These are phyloP conservation scores for Grammothele lineata DNA, from an alignment of 768 basidiomycete genomes.

Conservation along the genomic window DNA sequence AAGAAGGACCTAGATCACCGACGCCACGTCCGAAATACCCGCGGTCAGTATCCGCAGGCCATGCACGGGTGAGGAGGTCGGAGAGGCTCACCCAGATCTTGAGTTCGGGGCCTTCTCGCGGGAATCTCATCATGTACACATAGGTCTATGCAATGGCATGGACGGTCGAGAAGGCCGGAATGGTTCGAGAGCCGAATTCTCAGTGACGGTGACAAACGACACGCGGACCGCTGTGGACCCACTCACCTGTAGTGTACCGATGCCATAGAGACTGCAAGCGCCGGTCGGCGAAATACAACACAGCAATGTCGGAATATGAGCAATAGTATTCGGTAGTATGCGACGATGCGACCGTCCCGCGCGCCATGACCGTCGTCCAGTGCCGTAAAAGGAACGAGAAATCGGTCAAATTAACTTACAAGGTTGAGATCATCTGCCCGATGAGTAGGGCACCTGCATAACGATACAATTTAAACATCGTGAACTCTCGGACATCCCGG, in stretches of 20 bases:
- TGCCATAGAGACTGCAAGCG: conserved; percentile 13
- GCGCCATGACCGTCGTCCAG: too few relatives aligned
- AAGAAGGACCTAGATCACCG: conserved; percentile 1
- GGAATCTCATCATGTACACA: conserved; percentile 16
- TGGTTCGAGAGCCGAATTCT: too few relatives aligned
- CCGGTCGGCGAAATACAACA: too few relatives aligned
- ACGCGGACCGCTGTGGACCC: too few relatives aligned
- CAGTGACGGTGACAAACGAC: too few relatives aligned
- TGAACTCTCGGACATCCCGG: too few relatives aligned
- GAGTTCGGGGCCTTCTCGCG: conserved; percentile 17
- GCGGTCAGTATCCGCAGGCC: neutral
- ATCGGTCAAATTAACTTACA: conserved; percentile 2
- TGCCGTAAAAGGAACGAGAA: neutral
- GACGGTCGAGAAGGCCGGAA: neutral
- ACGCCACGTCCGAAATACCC: too few relatives aligned
- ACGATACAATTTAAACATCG: too few relatives aligned
- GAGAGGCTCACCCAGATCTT: conserved; percentile 11
- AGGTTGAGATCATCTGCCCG: conserved; percentile 17
- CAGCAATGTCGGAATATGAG: too few relatives aligned
- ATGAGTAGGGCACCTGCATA: conserved; percentile 14
- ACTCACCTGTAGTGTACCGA: conserved; percentile 15
- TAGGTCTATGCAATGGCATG: conserved; percentile 7
- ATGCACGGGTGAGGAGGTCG: too few relatives aligned
- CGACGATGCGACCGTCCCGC: too few relatives aligned
- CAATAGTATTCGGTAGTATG: too few relatives aligned